A percentile compares a stretch with the other conserved stretches of the same genome.
Evolutionary conservation across 495 filamentous ascomycete species (phyloP).

Genomic region (Neurospora sp.): DNA sequence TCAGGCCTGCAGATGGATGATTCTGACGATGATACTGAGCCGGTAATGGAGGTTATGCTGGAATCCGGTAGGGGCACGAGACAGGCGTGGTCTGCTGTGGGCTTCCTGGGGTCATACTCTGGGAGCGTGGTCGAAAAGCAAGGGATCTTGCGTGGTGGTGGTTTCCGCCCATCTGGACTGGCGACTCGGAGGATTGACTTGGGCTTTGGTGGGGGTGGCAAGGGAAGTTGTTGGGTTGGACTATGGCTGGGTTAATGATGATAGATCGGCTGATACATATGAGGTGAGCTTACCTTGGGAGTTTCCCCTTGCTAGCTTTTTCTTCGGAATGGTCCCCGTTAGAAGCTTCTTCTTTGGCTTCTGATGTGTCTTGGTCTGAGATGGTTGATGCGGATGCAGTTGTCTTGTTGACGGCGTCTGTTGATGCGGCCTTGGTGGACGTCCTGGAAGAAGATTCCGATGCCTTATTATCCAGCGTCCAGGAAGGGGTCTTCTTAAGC

Average conservation of each 20-base stretch:
- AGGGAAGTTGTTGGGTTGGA: conserved; percentile 1
- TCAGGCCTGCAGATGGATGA: neutral
- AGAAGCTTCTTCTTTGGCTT: conserved; percentile 3
- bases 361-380: neutral
- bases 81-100: neutral
- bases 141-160: conserved; percentile 8
- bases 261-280: neutral
- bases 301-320: conserved; percentile 1
- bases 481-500: conserved; percentile 15
- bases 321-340: neutral
- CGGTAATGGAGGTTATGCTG: neutral
- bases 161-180: conserved; percentile 15
- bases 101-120: conserved; percentile 4
- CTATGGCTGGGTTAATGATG: neutral
- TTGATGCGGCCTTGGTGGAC: conserved; percentile 11
- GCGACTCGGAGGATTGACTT: conserved; percentile 23
- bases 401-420: conserved; percentile 18
- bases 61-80: neutral
- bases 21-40: neutral
- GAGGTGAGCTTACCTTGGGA: conserved; percentile 7
- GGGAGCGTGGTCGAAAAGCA: conserved; percentile 9
- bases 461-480: conserved; percentile 6
- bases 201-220: conserved; percentile 7
- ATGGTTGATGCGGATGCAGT: neutral
- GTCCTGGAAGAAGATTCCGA: conserved; percentile 11